These are phyloP conservation scores for Kodamaea nitidulidarum DNA, from an alignment of 805 yeast genomes.

Conservation along the genomic window DNA sequence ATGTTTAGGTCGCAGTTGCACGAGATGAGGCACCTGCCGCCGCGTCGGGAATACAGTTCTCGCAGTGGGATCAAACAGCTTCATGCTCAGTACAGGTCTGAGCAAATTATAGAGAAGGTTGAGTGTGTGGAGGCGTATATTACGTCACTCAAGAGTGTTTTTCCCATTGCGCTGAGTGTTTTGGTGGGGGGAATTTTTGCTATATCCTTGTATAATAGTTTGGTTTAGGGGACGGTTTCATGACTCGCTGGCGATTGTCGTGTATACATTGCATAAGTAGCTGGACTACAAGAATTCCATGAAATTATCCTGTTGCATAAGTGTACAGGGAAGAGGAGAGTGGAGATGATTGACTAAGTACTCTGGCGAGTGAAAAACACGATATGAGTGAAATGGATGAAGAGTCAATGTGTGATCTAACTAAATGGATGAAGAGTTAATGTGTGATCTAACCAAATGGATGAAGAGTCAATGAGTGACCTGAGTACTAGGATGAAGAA, in stretches of 20 bases:
- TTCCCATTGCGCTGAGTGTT: slow-evolving; percentile 5
- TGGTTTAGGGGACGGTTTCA: no score
- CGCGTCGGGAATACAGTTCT: not conserved
- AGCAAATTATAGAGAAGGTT: not conserved
- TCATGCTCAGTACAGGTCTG: slow-evolving; percentile 1
- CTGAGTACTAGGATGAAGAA: no score
- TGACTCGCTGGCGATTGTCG: not conserved
- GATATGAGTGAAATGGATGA: no score
- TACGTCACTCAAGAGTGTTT: not conserved
- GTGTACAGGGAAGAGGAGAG: no score
- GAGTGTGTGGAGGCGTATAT: not conserved
- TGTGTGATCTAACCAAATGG: no score
- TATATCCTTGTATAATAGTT: not conserved
- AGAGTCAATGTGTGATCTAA: no score
- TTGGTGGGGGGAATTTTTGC: slow-evolving; percentile 1
- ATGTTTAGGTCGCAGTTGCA: slow-evolving; percentile 11
- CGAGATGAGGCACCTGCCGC: slow-evolving; percentile 3
- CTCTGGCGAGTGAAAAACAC: no score
- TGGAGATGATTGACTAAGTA: no score
- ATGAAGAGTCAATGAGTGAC: no score
- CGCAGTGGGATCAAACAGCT: not conserved
- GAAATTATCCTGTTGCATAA: no score
- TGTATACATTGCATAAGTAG: slow-evolving; percentile 1
- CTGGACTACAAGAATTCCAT: slow-evolving; percentile 3
- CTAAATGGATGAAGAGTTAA: no score